A percentile compares a stretch with the other conserved stretches of the same genome.
Conservation (phyloP, 441 rosid genomes). For the Mallotus japonicus region DNA sequence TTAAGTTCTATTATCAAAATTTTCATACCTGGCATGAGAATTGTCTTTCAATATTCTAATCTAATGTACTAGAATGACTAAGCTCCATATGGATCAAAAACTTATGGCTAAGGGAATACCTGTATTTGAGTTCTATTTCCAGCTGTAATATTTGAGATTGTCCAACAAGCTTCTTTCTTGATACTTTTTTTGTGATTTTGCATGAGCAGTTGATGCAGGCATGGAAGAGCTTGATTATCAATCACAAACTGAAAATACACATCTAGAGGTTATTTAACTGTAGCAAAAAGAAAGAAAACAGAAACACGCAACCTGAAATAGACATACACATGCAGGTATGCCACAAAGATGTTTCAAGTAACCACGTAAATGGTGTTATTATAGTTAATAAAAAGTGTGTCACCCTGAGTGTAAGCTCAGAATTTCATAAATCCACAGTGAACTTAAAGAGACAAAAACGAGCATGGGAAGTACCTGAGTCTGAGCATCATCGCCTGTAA, state of each 20-base stretch:
- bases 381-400: neutral
- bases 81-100: too few species aligned
- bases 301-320: neutral
- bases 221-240: conserved; percentile 53
- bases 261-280: neutral
- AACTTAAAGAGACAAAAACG: conserved; percentile 4
- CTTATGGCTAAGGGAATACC: conserved; percentile 28
- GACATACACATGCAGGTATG: neutral
- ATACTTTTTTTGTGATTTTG: conserved; percentile 68
- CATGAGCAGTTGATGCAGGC: conserved; percentile 56
- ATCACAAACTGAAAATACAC: conserved; percentile 38
- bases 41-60: too few species aligned
- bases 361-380: neutral
- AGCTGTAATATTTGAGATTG: conserved; percentile 78
- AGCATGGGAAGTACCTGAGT: conserved; percentile 58
- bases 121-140: conserved; percentile 79
- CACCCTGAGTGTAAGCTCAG: neutral
- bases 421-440: neutral
- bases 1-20: conserved; percentile 47
- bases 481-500: conserved; percentile 76
- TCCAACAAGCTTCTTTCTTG: conserved; percentile 86
- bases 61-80: too few species aligned
- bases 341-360: neutral
- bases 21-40: too few species aligned
- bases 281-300: neutral